phyloP scores from a whole-genome alignment of 2,329 filamentous ascomycete genomes.

The Verticillium klebahnii region DNA sequence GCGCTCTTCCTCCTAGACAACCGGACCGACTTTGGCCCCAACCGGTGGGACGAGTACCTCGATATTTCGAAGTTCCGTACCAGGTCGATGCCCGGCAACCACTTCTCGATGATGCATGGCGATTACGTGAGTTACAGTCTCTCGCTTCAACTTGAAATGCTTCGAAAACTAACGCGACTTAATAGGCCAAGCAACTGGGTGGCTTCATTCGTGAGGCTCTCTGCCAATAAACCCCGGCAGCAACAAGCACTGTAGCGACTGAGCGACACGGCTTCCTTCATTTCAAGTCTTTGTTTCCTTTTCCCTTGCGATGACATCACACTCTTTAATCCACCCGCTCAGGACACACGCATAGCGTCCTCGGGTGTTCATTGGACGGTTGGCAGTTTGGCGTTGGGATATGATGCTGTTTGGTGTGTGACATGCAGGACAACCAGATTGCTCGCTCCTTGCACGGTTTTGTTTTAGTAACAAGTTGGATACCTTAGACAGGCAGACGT shows the following conservation, averaged over 20 bases:
- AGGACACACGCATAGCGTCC: not conserved
- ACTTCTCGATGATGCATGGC: slow-evolving; percentile 74
- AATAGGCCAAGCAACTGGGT: slow-evolving; percentile 30
- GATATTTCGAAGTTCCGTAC: slow-evolving; percentile 57
- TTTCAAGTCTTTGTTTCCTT: not conserved
- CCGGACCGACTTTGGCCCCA: slow-evolving; percentile 65
- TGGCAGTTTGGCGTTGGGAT: not conserved
- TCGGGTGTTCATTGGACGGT: not conserved
- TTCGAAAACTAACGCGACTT: not conserved
- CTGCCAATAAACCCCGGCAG: slow-evolving; percentile 10
- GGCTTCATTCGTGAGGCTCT: slow-evolving; percentile 29
- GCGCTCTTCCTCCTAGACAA: slow-evolving; percentile 70
- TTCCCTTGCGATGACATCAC: not conserved
- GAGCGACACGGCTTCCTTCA: not conserved
- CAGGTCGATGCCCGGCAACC: slow-evolving; percentile 66
- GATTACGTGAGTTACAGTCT: slow-evolving; percentile 25
- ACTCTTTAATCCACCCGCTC: slow-evolving; percentile 1
- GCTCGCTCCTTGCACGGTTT: not conserved
- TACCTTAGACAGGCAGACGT: not conserved
- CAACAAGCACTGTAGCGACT: slow-evolving; percentile 1
- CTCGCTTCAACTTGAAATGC: not conserved
- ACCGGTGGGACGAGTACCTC: slow-evolving; percentile 65
- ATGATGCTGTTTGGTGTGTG: not conserved
- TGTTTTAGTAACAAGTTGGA: not conserved
- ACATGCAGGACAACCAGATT: not conserved